A percentile compares a stretch with the other conserved stretches of the same genome.
Conservation (phyloP, 306 rosid species). For the Citrullus colocynthis region DNA sequence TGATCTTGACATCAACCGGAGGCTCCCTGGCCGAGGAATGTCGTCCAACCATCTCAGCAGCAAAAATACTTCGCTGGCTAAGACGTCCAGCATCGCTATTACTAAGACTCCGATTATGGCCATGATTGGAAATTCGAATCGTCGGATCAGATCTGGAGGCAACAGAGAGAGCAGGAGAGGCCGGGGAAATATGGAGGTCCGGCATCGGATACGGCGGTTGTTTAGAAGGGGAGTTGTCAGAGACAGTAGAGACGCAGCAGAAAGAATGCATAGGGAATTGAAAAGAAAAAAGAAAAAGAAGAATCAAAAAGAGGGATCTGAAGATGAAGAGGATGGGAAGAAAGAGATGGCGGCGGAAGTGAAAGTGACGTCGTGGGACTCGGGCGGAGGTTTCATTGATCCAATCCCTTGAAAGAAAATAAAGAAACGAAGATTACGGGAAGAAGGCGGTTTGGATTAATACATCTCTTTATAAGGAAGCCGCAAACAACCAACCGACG, state of each 20-base stretch:
- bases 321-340: slow-evolving; percentile 9
- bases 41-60: slow-evolving; percentile 21
- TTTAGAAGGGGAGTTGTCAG: slow-evolving; percentile 59
- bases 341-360: not conserved
- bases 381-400: slow-evolving; percentile 18
- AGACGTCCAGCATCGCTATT: slow-evolving; percentile 34
- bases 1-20: slow-evolving; percentile 74
- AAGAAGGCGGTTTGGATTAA: slow-evolving; percentile 3
- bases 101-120: slow-evolving; percentile 7
- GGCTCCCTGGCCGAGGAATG: slow-evolving; percentile 27
- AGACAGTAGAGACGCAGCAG: slow-evolving; percentile 64
- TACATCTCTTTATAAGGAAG: not conserved
- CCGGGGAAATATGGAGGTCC: slow-evolving; percentile 41
- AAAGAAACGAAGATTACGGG: not conserved
- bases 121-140: slow-evolving; percentile 9
- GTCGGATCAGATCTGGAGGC: slow-evolving; percentile 56
- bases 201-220: slow-evolving; percentile 25
- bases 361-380: slow-evolving; percentile 6
- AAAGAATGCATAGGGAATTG: slow-evolving; percentile 65
- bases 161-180: slow-evolving; percentile 15
- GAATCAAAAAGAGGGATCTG: slow-evolving; percentile 7
- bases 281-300: not conserved
- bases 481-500: not conserved
- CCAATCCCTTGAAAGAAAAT: not conserved
- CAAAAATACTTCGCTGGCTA: slow-evolving; percentile 39